Percentiles rank a stretch among this genome's conserved stretches.
Conservation (phyloP, 2,329 filamentous ascomycete species). For the Ophiosphaerella herpotricha region DNA sequence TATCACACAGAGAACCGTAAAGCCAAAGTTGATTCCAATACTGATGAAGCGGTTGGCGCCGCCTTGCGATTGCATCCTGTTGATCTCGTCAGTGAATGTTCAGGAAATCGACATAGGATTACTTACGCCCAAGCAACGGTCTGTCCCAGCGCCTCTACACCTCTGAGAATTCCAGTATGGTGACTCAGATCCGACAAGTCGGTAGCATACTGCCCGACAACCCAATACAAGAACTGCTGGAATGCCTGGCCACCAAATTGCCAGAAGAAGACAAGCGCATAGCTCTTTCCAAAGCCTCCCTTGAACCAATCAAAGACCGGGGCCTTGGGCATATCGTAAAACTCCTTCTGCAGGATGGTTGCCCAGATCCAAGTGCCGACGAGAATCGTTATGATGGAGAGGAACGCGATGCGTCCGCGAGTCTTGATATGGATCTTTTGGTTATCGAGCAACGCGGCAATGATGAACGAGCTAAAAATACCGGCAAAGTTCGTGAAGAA, state of each 20-base stretch:
- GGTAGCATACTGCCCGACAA: slow-evolving; percentile 44
- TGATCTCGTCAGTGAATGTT: slow-evolving; percentile 9
- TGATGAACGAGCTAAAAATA: slow-evolving; percentile 43
- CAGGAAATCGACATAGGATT: not conserved
- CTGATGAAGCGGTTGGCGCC: slow-evolving; percentile 44
- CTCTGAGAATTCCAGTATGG: slow-evolving; percentile 43
- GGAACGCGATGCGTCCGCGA: slow-evolving; percentile 35
- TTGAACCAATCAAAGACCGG: slow-evolving; percentile 42
- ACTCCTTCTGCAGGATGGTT: slow-evolving; percentile 36
- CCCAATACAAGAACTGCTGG: slow-evolving; percentile 45
- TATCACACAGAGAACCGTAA: slow-evolving; percentile 35
- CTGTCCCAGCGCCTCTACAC: slow-evolving; percentile 42
- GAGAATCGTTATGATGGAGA: slow-evolving; percentile 35
- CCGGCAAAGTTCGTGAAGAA: slow-evolving; percentile 47
- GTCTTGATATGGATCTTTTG: slow-evolving; percentile 41
- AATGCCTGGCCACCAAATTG: slow-evolving; percentile 44
- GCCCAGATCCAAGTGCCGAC: slow-evolving; percentile 45
- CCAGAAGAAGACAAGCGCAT: slow-evolving; percentile 44
- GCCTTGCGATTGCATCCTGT: slow-evolving; percentile 42
- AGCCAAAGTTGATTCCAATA: slow-evolving; percentile 44
- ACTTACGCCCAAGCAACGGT: slow-evolving; percentile 44
- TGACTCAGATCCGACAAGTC: slow-evolving; percentile 38
- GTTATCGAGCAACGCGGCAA: slow-evolving; percentile 39
- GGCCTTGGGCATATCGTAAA: slow-evolving; percentile 31
- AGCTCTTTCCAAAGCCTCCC: slow-evolving; percentile 40